Conservation (phyloP, 768 basidiomycete species). For the Megacollybia marginata region DNA sequence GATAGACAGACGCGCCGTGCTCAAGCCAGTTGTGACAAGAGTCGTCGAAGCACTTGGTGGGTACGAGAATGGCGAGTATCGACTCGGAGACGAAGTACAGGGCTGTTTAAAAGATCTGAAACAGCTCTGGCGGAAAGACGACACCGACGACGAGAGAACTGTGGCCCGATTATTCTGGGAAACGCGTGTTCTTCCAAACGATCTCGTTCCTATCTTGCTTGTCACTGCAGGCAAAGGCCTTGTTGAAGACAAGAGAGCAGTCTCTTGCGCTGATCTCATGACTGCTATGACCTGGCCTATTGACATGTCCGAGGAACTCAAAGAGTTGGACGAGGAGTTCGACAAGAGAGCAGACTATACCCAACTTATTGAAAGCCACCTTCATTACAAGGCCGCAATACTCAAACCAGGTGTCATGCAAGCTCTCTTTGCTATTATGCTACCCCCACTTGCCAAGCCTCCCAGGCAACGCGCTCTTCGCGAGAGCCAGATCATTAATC, state of each 20-base stretch:
- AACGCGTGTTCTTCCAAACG: slow-evolving; percentile 78
- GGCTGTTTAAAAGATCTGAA: slow-evolving; percentile 93
- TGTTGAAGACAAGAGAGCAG: slow-evolving; percentile 76
- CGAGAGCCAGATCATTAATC: slow-evolving; percentile 81
- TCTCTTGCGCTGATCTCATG: slow-evolving; percentile 82
- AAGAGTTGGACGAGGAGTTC: slow-evolving; percentile 79
- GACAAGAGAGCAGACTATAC: slow-evolving; percentile 87
- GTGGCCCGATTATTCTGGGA: slow-evolving; percentile 91
- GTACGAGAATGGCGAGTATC: slow-evolving; percentile 55
- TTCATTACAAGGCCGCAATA: slow-evolving; percentile 82
- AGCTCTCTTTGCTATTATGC: slow-evolving; percentile 64
- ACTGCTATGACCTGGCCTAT: slow-evolving; percentile 99
- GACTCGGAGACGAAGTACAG: slow-evolving; percentile 73
- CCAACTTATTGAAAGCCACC: slow-evolving; percentile 69
- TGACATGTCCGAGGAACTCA: slow-evolving; percentile 88
- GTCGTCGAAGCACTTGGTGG: slow-evolving; percentile 82
- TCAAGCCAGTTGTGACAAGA: slow-evolving; percentile 61
- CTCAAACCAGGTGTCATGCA: slow-evolving; percentile 62
- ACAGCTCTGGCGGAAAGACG: slow-evolving; percentile 93
- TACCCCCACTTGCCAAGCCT: slow-evolving; percentile 72
- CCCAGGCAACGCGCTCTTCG: slow-evolving; percentile 64
- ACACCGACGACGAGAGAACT: slow-evolving; percentile 93
- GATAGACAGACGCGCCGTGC: slow-evolving; percentile 41
- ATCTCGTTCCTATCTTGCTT: slow-evolving; percentile 80
- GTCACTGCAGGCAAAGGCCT: slow-evolving; percentile 71